Conservation (phyloP, 495 filamentous ascomycete genomes). For the Talaromyces wortmannii region DNA sequence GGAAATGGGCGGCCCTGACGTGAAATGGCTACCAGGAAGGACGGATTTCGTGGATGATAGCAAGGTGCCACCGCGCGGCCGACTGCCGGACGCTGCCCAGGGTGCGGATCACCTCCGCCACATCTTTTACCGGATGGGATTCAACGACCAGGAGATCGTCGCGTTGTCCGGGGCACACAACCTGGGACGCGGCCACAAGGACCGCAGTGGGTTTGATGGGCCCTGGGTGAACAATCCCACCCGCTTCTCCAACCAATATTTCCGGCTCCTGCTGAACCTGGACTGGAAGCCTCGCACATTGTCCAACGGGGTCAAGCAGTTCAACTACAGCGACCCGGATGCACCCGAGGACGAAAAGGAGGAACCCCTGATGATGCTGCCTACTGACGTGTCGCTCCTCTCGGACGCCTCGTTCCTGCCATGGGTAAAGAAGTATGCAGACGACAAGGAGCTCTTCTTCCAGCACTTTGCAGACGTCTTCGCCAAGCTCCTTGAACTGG, state of each 20-base stretch:
- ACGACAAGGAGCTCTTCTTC: conserved; percentile 57
- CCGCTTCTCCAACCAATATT: conserved; percentile 58
- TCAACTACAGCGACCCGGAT: conserved; percentile 54
- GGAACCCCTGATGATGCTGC: conserved; percentile 50
- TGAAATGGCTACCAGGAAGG: conserved; percentile 47
- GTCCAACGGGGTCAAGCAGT: conserved; percentile 47
- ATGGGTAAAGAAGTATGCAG: conserved; percentile 55
- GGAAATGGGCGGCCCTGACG: conserved; percentile 49
- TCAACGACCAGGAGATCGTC: conserved; percentile 58
- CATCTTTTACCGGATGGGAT: conserved; percentile 60
- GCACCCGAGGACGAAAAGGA: conserved; percentile 36
- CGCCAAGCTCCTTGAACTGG: conserved; percentile 55
- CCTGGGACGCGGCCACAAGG: conserved; percentile 52
- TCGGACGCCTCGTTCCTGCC: conserved; percentile 28
- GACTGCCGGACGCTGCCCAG: conserved; percentile 52
- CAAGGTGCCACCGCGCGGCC: conserved; percentile 48
- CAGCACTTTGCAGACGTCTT: conserved; percentile 53
- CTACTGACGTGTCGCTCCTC: conserved; percentile 35
- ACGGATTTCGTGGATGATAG: conserved; percentile 52
- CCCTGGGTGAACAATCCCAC: conserved; percentile 61
- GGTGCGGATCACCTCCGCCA: conserved; percentile 51
- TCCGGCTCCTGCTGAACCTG: conserved; percentile 44
- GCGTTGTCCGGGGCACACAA: conserved; percentile 55
- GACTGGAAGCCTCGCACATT: conserved; percentile 49
- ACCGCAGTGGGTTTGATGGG: conserved; percentile 54